Evolutionary conservation across 805 yeast species (phyloP).

Genomic region (Candida berthetii): DNA sequence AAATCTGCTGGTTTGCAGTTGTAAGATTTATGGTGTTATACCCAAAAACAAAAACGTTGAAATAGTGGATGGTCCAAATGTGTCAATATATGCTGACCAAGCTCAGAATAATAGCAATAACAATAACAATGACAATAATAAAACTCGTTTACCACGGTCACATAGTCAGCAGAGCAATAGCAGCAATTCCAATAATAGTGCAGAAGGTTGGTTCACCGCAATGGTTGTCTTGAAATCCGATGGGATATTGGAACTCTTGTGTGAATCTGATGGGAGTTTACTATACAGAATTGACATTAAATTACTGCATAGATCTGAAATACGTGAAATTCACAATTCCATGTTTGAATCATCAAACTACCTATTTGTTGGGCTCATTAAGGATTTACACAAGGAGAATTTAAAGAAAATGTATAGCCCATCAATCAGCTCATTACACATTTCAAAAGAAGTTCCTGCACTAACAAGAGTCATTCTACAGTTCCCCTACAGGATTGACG

Average conservation of each 20-base stretch:
- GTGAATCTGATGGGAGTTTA: constrained; percentile 58
- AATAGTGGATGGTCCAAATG: constrained; percentile 9
- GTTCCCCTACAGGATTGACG: constrained; percentile 61
- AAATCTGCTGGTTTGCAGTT: constrained; percentile 51
- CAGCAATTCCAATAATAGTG: too few relatives aligned
- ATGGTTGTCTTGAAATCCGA: constrained; percentile 65
- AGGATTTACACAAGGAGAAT: constrained; percentile 38
- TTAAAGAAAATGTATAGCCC: constrained; percentile 2
- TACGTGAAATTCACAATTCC: constrained; percentile 58
- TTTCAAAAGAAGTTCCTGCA: constrained; percentile 23
- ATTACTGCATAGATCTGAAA: constrained; percentile 48
- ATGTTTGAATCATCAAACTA: constrained; percentile 53
- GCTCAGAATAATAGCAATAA: too few relatives aligned
- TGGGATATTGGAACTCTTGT: constrained; percentile 53
- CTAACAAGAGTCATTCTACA: constrained; percentile 41
- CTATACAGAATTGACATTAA: constrained; percentile 54
- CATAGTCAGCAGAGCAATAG: too few relatives aligned
- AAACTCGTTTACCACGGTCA: too few relatives aligned
- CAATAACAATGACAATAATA: too few relatives aligned
- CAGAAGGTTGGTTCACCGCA: constrained; percentile 66
- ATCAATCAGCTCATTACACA: constrained; percentile 6
- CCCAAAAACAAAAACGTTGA: constrained; percentile 16
- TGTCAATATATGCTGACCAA: constrained; percentile 10
- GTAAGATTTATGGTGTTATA: constrained; percentile 53
- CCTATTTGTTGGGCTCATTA: constrained; percentile 50